Base-by-base conservation (phyloP, 352 stramenopile species). In the Elongisporangium anandrum region DNA sequence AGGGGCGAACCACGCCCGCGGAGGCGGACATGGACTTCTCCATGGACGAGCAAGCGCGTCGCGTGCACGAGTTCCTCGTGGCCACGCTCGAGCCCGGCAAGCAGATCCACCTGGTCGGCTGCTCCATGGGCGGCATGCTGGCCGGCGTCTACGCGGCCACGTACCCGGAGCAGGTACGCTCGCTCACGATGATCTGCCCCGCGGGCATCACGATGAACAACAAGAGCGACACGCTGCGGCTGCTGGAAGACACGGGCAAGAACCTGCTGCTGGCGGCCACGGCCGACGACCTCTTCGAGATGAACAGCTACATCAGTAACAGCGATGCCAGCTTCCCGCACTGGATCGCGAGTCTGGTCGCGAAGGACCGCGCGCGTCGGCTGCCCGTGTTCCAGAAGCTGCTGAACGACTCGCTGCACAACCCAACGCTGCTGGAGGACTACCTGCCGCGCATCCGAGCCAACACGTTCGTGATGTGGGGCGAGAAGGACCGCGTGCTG, bases 51-150 rank as follows among this genome's bases (percentile, higher is more conserved):
- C 83, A 92, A 48, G 79, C 81, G 15, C 45, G 65, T 15, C 68
- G 81, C 2, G 63, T 92, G 53, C 70, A 89, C 57, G 54, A 72
- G 29, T 90, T 92, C 52, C 58, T 92, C 7, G 60, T 85, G 21
- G 71, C 66, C 21, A 71, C 77, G 19, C 63, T 92, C 22, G 60
- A 66, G 4, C 24, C 65, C 9, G 63, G 80, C 55, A 75, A 77
- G 54, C 85, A 85, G 62, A 68, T 92, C n/a, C 83, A 92, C 50
- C 50, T 92, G 8, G 64, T 90, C 17, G 83, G 83, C 8, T 88
- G 79, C 63, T 89, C 78, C 50, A 90, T 92, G 83, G 83, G 83
- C 47, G 83, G 80, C 15, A 87, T 92, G 78, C 69, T 92, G 45
- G 75, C 78, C 0, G 83, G 83, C n/a, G 70, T 85, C 19, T 92